Base-by-base conservation (phyloP, 768 basidiomycete species). In the Russula sp. region DNA sequence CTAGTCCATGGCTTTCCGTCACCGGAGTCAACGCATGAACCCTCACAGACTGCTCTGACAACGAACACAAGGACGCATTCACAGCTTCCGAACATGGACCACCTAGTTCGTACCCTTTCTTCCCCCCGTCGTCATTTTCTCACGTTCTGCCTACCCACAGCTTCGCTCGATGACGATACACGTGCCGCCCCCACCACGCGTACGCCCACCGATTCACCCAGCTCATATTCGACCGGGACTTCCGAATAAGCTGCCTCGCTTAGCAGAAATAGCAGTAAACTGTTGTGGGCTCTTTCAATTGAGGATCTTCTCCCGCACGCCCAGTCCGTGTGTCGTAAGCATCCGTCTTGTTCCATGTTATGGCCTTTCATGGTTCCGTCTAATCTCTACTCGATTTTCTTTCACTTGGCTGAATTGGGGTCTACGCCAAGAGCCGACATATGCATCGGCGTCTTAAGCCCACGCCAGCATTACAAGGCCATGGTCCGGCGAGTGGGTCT, bases 201-300 rank as follows among this genome's bases (percentile, higher is more conserved):
- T 58, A 61, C 41, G 36, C 61, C 9, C 57, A 42, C 29, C 54
- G 57, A 43, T 52, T 66, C 39, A 54, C 53, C 4, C 63, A 52
- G 35, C 65, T 63, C 13, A 60, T 65, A 43, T 66, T 63, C n/a
- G 65, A 66, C 53, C 65, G 63, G 32, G n/a, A 66, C 65, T 35
- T 59, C 65, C n/a, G n/a, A 29, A 29, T 63, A 14, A n/a, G 59
- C 11, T 57, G 54, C 32, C n/a, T 58, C 62, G 13, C 61, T 61
- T 7, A 49, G 61, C 25, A n/a, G 64, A 43, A 58, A 14, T n/a
- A n/a, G n/a, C 41, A 29, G 20, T 20, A 64, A 16, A 16, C 52
- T n/a, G n/a, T n/a, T n/a, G 47, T n/a, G 63, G 65, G 25, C 63
- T 59, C 32, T 38, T 66, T n/a, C n/a, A 38, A 13, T 56, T 14